Evolutionary conservation across 75 land plant species (phyloP).

Genomic region (Pseudotsuga menziesii): DNA sequence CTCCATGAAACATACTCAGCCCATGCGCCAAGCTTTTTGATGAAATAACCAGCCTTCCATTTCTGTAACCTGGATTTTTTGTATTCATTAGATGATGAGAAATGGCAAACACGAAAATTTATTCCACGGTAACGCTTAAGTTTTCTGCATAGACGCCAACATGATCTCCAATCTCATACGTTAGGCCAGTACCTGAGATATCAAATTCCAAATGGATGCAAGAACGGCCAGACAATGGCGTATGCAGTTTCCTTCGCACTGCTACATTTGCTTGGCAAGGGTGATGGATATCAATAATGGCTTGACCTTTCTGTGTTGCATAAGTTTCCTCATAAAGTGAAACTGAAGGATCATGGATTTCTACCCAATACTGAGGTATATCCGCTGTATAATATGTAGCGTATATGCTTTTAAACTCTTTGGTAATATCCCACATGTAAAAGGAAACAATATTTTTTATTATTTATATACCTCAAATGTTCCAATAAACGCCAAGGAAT

Average conservation of each 20-base stretch:
- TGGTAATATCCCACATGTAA: too few relatives aligned
- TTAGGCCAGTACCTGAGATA: conserved; percentile 65
- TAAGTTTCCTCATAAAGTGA: conserved; percentile 29
- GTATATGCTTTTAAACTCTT: too few relatives aligned
- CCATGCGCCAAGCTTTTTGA: too few relatives aligned
- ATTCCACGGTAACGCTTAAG: too few relatives aligned
- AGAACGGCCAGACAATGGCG: conserved; percentile 75
- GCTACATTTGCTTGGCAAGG: conserved; percentile 91
- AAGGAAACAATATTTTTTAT: too few relatives aligned
- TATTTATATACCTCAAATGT: too few relatives aligned
- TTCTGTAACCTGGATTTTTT: too few relatives aligned
- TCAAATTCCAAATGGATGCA: conserved; percentile 98
- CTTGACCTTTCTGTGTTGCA: conserved; percentile 54
- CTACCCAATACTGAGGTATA: conserved; percentile 78
- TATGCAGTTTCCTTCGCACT: conserved; percentile 74
- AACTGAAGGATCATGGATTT: conserved; percentile 37
- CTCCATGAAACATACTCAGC: too few relatives aligned
- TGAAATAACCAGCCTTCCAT: too few relatives aligned
- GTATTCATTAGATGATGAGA: too few relatives aligned
- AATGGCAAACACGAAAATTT: too few relatives aligned
- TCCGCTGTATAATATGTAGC: conserved; percentile 76
- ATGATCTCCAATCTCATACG: conserved; percentile 89
- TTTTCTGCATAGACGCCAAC: conserved; percentile 92
- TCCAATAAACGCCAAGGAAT: too few relatives aligned
- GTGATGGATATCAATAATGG: conserved; percentile 59